Percentiles rank a stretch among this genome's conserved stretches.
Conservation (phyloP, 352 stramenopile genomes). For the Pythium myriotylum region DNA sequence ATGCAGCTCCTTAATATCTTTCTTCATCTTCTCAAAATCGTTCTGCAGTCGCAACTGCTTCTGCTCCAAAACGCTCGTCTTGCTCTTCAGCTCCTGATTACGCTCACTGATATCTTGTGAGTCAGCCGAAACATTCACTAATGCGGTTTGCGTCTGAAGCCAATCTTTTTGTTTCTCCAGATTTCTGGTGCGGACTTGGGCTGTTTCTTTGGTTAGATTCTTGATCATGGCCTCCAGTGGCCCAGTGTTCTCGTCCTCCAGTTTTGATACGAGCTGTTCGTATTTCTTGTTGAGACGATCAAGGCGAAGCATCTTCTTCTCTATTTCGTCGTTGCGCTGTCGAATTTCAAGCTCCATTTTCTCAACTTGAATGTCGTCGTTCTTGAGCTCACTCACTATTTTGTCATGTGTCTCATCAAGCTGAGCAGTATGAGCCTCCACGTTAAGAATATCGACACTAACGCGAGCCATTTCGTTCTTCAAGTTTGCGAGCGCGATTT, state of each 20-base stretch:
- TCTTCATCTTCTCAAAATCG: constrained; percentile 74
- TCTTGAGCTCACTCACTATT: constrained; percentile 81
- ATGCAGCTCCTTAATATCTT: constrained; percentile 85
- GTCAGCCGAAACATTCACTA: constrained; percentile 87
- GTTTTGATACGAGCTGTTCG: constrained; percentile 88
- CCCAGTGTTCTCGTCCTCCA: constrained; percentile 92
- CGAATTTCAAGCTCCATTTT: constrained; percentile 94
- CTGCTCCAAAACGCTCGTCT: constrained; percentile 88
- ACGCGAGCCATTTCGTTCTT: constrained; percentile 94
- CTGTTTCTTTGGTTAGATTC: constrained; percentile 90
- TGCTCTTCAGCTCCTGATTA: constrained; percentile 91
- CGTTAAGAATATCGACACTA: constrained; percentile 92
- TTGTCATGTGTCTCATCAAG: constrained; percentile 85
- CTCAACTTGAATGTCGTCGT: constrained; percentile 88
- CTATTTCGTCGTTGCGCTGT: constrained; percentile 95
- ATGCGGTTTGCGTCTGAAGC: constrained; percentile 89
- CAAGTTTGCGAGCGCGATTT: constrained; percentile 85
- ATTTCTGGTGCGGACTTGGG: constrained; percentile 63
- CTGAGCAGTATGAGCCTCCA: constrained; percentile 86
- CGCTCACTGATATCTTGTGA: constrained; percentile 88
- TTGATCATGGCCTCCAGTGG: constrained; percentile 94
- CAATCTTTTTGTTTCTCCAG: constrained; percentile 89
- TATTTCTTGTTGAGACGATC: constrained; percentile 95
- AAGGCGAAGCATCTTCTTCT: constrained; percentile 95
- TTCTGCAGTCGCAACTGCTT: constrained; percentile 90